Evolutionary conservation across 2,329 filamentous ascomycete genomes (phyloP).

Genomic region (Stagonosporopsis vannaccii): DNA sequence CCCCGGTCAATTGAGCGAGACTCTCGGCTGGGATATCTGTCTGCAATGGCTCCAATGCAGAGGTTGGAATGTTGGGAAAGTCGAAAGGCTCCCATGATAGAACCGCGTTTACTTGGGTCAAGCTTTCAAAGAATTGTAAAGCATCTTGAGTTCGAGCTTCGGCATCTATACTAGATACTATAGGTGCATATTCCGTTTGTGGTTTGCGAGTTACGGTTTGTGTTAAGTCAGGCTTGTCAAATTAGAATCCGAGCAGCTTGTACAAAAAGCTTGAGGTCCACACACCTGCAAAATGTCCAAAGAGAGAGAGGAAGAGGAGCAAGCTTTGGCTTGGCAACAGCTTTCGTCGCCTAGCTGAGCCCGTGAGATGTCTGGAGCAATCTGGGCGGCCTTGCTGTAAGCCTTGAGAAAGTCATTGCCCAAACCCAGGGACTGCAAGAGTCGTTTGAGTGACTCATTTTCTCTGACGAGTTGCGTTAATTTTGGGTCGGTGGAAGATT

Average conservation of each 20-base stretch:
- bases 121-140: neutral
- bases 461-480: neutral
- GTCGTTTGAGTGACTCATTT: neutral
- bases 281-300: neutral
- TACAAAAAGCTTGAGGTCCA: neutral
- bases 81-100: neutral
- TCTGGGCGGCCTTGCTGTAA: neutral
- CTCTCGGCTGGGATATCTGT: no score
- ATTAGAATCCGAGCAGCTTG: neutral
- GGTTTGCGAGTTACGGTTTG: neutral
- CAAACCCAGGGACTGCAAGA: neutral
- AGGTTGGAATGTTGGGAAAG: neutral
- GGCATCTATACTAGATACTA: no score
- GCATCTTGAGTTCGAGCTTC: no score
- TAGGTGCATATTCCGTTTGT: neutral
- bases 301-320: neutral
- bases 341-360: neutral
- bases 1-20: neutral
- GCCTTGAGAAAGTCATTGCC: neutral
- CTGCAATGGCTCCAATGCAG: neutral
- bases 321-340: neutral
- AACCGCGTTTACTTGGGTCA: neutral
- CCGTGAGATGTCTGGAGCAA: neutral
- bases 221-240: neutral
- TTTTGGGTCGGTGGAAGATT: neutral